Conservation (phyloP, 768 basidiomycete species). For the Cyclocybe aegerita region DNA sequence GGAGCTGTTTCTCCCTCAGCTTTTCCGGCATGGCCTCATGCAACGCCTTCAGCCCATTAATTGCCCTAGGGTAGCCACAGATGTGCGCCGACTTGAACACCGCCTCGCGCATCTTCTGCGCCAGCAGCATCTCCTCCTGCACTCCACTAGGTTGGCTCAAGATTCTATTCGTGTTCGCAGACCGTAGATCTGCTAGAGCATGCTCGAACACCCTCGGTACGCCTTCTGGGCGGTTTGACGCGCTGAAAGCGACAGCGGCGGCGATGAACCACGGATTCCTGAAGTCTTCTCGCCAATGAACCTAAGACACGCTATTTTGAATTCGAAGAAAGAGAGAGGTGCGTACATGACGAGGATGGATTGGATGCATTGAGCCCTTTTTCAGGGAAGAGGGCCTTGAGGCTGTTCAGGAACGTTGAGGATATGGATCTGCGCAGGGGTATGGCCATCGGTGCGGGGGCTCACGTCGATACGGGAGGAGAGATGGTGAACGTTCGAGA, state of each 20-base stretch:
- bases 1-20: constrained; percentile 43
- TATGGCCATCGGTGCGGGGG: too few species aligned
- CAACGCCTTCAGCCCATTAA: constrained; percentile 55
- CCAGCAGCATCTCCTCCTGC: constrained; percentile 37
- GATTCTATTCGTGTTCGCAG: constrained; percentile 10
- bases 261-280: constrained; percentile 61
- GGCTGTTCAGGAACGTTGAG: constrained; percentile 38
- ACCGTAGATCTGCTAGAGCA: constrained; percentile 44
- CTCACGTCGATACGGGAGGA: too few species aligned
- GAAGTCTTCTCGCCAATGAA: constrained; percentile 4
- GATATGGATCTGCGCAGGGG: constrained; percentile 14
- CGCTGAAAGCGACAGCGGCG: constrained; percentile 54
- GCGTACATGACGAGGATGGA: background rate
- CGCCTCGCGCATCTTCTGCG: constrained; percentile 58
- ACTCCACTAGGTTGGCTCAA: constrained; percentile 7
- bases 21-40: constrained; percentile 52
- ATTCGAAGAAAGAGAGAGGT: background rate
- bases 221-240: constrained; percentile 58
- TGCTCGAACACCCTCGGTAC: constrained; percentile 55
- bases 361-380: constrained; percentile 14
- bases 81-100: constrained; percentile 61
- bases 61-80: constrained; percentile 57
- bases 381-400: constrained; percentile 49
- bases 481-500: too few species aligned
- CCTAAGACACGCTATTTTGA: too few species aligned